Evolutionary conservation across 306 rosid species (phyloP).

Genomic region (Glycyrrhiza uralensis): DNA sequence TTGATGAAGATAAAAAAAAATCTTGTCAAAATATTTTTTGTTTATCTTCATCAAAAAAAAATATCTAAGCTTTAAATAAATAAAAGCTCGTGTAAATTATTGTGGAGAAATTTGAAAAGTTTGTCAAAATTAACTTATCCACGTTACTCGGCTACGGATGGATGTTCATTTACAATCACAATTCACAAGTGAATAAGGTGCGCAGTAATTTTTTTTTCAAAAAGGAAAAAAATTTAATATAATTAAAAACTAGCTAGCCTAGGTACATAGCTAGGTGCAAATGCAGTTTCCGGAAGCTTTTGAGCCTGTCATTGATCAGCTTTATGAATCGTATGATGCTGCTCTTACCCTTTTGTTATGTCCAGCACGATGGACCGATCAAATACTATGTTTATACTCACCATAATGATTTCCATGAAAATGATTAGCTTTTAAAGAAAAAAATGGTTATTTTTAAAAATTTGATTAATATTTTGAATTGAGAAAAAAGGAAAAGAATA

Average conservation of each 20-base stretch:
- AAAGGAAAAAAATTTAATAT: background rate
- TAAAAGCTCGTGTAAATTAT: background rate
- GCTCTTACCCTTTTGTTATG: slow-evolving; percentile 27
- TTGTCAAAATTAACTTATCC: background rate
- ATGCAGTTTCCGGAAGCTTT: slow-evolving; percentile 25
- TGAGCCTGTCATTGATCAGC: slow-evolving; percentile 35
- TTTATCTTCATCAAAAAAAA: too few species aligned
- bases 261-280: background rate
- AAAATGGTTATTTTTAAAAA: background rate
- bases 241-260: background rate
- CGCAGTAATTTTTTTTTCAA: background rate
- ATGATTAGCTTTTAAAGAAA: slow-evolving; percentile 20
- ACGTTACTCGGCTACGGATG: background rate
- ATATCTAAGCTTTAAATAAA: too few species aligned
- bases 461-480: background rate
- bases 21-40: too few species aligned
- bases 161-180: background rate
- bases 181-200: background rate
- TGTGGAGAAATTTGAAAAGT: background rate
- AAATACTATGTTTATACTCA: slow-evolving; percentile 34
- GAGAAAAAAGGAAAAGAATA: background rate
- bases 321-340: slow-evolving; percentile 28
- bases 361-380: slow-evolving; percentile 41
- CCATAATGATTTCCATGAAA: slow-evolving; percentile 32
- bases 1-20: too few species aligned